A percentile compares a stretch with the other conserved stretches of the same genome.
Conservation (phyloP, 179 eudicot genomes). For the Gypsophila paniculata region DNA sequence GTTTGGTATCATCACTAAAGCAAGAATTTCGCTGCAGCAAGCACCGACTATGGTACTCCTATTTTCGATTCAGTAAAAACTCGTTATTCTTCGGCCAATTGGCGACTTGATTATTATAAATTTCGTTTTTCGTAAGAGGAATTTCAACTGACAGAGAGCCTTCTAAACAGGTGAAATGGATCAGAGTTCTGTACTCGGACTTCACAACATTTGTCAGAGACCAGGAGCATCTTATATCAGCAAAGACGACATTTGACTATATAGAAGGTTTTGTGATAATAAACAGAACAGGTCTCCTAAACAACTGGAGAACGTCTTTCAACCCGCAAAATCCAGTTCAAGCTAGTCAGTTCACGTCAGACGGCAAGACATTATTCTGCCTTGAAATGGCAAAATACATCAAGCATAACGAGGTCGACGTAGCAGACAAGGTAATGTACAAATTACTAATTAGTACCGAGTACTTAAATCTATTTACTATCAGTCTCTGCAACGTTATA, state of each 20-base stretch:
- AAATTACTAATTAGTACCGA: too few relatives aligned
- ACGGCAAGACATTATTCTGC: constrained; percentile 60
- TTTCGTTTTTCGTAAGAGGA: too few relatives aligned
- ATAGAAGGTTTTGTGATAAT: constrained; percentile 68
- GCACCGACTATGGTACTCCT: constrained; percentile 53
- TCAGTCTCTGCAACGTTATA: not conserved
- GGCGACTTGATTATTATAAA: too few relatives aligned
- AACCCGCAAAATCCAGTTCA: constrained; percentile 61
- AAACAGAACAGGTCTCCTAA: constrained; percentile 57
- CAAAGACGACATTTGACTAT: constrained; percentile 56
- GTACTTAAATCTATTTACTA: not conserved
- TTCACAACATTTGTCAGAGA: constrained; percentile 55
- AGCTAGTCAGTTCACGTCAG: constrained; percentile 62
- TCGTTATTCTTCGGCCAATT: not conserved
- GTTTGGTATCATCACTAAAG: constrained; percentile 66
- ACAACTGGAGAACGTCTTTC: constrained; percentile 74
- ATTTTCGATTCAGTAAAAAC: not conserved
- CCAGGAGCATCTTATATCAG: constrained; percentile 58
- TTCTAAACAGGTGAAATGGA: constrained; percentile 68
- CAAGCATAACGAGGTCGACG: constrained; percentile 32
- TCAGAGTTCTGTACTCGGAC: constrained; percentile 68
- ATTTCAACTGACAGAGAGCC: not conserved
- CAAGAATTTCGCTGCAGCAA: constrained; percentile 53
- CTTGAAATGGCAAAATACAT: constrained; percentile 59
- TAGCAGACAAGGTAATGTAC: constrained; percentile 37